Evolutionary conservation across 1,284 basidiomycete species (phyloP).

Genomic region (Polyporus tsugae): DNA sequence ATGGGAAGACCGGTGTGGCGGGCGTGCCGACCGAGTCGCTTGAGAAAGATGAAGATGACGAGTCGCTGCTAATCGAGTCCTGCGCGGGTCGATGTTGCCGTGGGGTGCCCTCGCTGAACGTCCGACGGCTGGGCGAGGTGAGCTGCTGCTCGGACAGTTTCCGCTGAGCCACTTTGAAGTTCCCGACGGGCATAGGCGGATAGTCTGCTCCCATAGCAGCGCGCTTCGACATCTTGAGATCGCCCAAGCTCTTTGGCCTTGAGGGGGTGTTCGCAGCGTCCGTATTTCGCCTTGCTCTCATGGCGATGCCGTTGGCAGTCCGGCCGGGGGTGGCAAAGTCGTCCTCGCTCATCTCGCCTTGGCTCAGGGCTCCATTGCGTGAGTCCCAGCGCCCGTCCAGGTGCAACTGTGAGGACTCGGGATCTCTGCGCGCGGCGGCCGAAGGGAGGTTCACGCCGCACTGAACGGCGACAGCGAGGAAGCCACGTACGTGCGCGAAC

Average conservation of each 20-base stretch:
- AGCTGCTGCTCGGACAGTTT: conserved; percentile 33
- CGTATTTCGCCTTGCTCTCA: conserved; percentile 35
- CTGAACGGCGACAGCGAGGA: conserved; percentile 78
- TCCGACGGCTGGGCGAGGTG: conserved; percentile 26
- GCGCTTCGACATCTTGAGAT: conserved; percentile 53
- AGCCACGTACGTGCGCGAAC: conserved; percentile 75
- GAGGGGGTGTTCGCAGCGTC: conserved; percentile 44
- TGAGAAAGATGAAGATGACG: conserved; percentile 70
- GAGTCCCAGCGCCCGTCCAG: conserved; percentile 34
- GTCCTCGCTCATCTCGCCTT: conserved; percentile 33
- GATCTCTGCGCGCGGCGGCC: conserved; percentile 44
- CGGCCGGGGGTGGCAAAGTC: conserved; percentile 33
- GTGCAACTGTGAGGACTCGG: conserved; percentile 41
- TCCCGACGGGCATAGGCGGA: conserved; percentile 41
- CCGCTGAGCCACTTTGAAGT: conserved; percentile 23
- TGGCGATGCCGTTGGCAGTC: conserved; percentile 35
- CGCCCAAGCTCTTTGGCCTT: conserved; percentile 62
- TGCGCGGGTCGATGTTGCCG: conserved; percentile 50
- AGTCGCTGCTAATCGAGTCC: conserved; percentile 71
- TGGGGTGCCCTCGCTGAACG: conserved; percentile 22
- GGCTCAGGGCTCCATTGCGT: conserved; percentile 36
- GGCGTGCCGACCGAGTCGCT: conserved; percentile 48
- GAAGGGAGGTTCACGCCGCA: conserved; percentile 80
- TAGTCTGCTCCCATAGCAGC: conserved; percentile 32
- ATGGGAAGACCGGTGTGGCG: conserved; percentile 66